Evolutionary conservation across 2,329 filamentous ascomycete species (phyloP), one percentile per base, ranked within the genome.

Genomic region (Pseudopithomyces maydicus): DNA sequence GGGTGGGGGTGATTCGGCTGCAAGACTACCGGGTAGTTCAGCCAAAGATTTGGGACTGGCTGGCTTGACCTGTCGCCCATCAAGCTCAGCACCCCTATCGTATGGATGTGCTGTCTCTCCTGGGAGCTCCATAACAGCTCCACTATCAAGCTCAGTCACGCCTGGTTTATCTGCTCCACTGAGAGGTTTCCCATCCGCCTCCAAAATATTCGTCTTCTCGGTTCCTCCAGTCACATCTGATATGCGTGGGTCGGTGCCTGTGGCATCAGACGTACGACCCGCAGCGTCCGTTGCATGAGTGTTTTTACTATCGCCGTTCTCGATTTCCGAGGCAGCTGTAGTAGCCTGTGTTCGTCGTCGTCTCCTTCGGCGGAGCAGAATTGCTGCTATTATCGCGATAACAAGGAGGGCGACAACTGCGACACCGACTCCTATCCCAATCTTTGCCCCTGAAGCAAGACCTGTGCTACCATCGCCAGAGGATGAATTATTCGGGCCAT

Each of bases 341-440:
- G 45, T 19, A 22, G 29, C 20, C 19, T 47, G 26, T n/a, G 41
- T 35, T 43, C 14, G 49, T 44, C 41, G 38, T 15, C 39, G 49
- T 44, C 35, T 52, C 6, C 49, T 23, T 38, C 49, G 49, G 26
- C 49, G 49, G 15, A 52, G 49, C 6, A 43, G 29, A 17, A 44
- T 7, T 10, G 41, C 29, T 22, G n/a, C 49, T 36, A 52, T 33
- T 23, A 52, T 43, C 3, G 26, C 38, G 32, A 52, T 19, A 15
- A 44, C 15, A 17, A 52, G 14, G 10, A 52, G 49, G 5, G 36
- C 23, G 17, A 7, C 49, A 17, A 44, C 32, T 10, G 49, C 38
- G 15, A 52, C 38, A 22, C 49, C 49, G 26, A 52, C 49, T 22
- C 49, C 49, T 26, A 52, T 52, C 6, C 49, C 49, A 7, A 52